A percentile compares a stretch with the other conserved stretches of the same genome.
Evolutionary conservation across 768 basidiomycete genomes (phyloP).

Genomic region (Termitomyces sp.): DNA sequence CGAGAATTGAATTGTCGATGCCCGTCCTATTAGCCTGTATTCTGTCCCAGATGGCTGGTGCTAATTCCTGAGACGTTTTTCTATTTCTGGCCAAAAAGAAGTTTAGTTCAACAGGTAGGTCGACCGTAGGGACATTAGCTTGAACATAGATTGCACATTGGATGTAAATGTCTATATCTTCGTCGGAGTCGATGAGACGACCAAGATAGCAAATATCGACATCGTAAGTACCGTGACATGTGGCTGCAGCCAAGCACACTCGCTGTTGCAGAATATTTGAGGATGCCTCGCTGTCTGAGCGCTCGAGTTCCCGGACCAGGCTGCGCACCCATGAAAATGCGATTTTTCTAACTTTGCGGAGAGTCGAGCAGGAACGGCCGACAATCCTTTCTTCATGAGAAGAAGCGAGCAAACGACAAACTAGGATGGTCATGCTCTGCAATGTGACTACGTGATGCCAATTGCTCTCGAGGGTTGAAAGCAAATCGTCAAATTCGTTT

Average conservation of each 20-base stretch:
- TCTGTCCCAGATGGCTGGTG: slow-evolving; percentile 5
- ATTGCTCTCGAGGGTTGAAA: slow-evolving; percentile 30
- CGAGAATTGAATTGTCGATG: slow-evolving; percentile 9
- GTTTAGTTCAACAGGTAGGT: slow-evolving; percentile 4
- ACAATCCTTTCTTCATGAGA: slow-evolving; percentile 8
- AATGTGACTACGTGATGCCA: slow-evolving; percentile 32
- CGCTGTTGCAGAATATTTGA: neutral
- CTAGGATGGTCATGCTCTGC: slow-evolving; percentile 26
- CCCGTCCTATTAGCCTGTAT: slow-evolving; percentile 1
- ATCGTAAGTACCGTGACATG: slow-evolving; percentile 17
- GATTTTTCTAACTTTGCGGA: slow-evolving; percentile 16
- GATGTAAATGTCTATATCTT: slow-evolving; percentile 19
- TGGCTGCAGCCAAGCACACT: slow-evolving; percentile 2
- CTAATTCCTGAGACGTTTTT: slow-evolving; percentile 21
- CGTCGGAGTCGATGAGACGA: slow-evolving; percentile 12
- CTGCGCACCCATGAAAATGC: slow-evolving; percentile 4
- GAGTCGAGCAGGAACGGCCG: slow-evolving; percentile 14
- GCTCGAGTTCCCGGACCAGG: neutral
- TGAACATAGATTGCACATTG: slow-evolving; percentile 20
- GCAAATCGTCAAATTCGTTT: slow-evolving; percentile 25
- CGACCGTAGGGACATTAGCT: slow-evolving; percentile 15
- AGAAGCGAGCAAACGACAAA: slow-evolving; percentile 28
- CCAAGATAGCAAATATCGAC: slow-evolving; percentile 11
- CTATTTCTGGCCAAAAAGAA: slow-evolving; percentile 23
- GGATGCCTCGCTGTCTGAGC: neutral